These are phyloP conservation scores for Neurospora sp. DNA, from an alignment of 495 filamentous ascomycete genomes.

Conservation along the genomic window DNA sequence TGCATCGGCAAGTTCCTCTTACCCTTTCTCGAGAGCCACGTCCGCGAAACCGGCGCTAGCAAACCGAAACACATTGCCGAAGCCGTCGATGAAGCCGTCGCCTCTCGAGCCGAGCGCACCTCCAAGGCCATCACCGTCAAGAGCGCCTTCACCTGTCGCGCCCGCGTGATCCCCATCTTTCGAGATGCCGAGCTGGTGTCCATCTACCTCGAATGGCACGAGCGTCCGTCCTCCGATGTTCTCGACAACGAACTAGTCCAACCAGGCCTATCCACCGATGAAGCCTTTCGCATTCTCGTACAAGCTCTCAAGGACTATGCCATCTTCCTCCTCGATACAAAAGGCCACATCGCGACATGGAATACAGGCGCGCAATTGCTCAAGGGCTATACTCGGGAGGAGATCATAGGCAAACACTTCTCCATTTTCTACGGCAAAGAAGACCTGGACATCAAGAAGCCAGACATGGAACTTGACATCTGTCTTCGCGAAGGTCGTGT, in stretches of 20 bases:
- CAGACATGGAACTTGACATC: slow-evolving; percentile 43
- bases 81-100: slow-evolving; percentile 36
- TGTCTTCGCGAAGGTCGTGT: slow-evolving; percentile 50
- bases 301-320: slow-evolving; percentile 57
- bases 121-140: slow-evolving; percentile 14
- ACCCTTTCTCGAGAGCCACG: slow-evolving; percentile 22
- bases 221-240: slow-evolving; percentile 14
- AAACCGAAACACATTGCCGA: slow-evolving; percentile 29
- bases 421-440: slow-evolving; percentile 51
- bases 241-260: slow-evolving; percentile 32
- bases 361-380: slow-evolving; percentile 49
- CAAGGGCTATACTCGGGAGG: slow-evolving; percentile 47
- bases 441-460: slow-evolving; percentile 43
- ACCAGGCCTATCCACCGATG: slow-evolving; percentile 32
- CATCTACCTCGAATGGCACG: slow-evolving; percentile 38
- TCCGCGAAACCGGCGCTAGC: slow-evolving; percentile 24
- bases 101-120: slow-evolving; percentile 23
- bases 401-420: slow-evolving; percentile 55
- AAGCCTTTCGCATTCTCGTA: slow-evolving; percentile 53
- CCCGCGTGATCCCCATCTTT: slow-evolving; percentile 45
- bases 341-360: slow-evolving; percentile 51
- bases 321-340: slow-evolving; percentile 55
- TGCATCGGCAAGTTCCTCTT: slow-evolving; percentile 36
- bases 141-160: slow-evolving; percentile 20
- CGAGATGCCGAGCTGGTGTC: slow-evolving; percentile 35